Conservation (phyloP, 768 basidiomycete species). For the Pisolithus sp. region DNA sequence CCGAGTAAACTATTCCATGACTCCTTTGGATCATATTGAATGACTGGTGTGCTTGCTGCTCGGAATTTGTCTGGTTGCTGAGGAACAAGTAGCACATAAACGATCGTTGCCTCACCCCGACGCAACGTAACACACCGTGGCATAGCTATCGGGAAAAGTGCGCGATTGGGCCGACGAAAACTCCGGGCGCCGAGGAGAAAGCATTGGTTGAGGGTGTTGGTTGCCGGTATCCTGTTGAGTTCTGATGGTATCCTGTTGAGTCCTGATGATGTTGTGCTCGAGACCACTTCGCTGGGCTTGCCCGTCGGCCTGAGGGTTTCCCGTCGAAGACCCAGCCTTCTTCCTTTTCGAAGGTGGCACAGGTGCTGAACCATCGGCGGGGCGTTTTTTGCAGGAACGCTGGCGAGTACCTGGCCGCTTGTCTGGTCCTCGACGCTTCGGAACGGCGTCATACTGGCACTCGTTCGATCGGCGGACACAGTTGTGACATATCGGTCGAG, state of each 20-base stretch:
- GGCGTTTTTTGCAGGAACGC: slow-evolving; percentile 79
- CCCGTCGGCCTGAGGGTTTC: slow-evolving; percentile 27
- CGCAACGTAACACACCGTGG: slow-evolving; percentile 16
- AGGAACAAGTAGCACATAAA: slow-evolving; percentile 4
- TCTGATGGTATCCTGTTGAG: slow-evolving; percentile 18
- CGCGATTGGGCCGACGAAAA: slow-evolving; percentile 24
- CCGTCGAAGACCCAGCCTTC: slow-evolving; percentile 29
- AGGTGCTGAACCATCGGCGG: slow-evolving; percentile 47
- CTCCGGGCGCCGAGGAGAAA: slow-evolving; percentile 26
- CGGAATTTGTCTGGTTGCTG: slow-evolving; percentile 28
- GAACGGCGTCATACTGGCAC: slow-evolving; percentile 74
- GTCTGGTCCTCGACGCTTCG: slow-evolving; percentile 81
- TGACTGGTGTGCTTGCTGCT: slow-evolving; percentile 20
- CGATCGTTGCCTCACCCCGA: not conserved
- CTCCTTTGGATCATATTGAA: slow-evolving; percentile 30
- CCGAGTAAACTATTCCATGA: slow-evolving; percentile 48
- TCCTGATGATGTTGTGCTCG: slow-evolving; percentile 21
- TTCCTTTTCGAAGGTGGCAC: slow-evolving; percentile 51
- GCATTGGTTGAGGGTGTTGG: slow-evolving; percentile 25
- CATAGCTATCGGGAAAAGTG: slow-evolving; percentile 21
- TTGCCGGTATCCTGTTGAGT: slow-evolving; percentile 20
- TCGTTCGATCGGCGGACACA: slow-evolving; percentile 71
- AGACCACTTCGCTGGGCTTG: slow-evolving; percentile 22
- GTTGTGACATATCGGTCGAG: slow-evolving; percentile 75
- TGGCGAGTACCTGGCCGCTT: slow-evolving; percentile 80